Conservation (phyloP, 1,284 basidiomycete species). For the Microbotryum intermedium region DNA sequence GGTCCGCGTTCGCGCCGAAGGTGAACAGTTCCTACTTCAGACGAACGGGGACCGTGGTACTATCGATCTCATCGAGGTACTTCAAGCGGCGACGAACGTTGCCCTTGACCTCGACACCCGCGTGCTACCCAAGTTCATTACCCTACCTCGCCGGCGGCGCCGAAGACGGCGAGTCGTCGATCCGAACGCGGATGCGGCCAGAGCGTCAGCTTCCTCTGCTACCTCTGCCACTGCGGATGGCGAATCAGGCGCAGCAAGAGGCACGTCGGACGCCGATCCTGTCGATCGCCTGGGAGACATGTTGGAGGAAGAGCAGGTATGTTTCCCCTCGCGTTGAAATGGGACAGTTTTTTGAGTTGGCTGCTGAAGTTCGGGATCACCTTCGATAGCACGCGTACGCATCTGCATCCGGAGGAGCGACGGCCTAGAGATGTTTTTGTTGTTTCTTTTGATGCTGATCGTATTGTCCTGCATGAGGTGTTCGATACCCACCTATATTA, state of each 20-base stretch:
- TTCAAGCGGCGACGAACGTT: constrained; percentile 91
- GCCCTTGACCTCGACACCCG: constrained; percentile 83
- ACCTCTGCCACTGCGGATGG: too few relatives aligned
- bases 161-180: constrained; percentile 34
- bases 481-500: not conserved
- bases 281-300: not conserved
- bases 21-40: constrained; percentile 94
- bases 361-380: not conserved
- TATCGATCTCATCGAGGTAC: constrained; percentile 90
- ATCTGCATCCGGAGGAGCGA: not conserved
- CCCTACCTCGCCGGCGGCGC: constrained; percentile 44
- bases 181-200: constrained; percentile 3
- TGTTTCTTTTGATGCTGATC: not conserved
- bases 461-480: not conserved
- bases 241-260: too few relatives aligned
- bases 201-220: constrained; percentile 5
- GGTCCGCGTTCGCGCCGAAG: constrained; percentile 83
- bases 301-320: not conserved
- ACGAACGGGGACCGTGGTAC: constrained; percentile 75
- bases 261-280: too few relatives aligned
- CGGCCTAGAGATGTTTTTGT: not conserved
- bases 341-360: not conserved
- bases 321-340: not conserved
- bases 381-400: not conserved
- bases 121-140: constrained; percentile 70